Conservation (phyloP, 2,329 filamentous ascomycete species). For the Pyrenophora teres region DNA sequence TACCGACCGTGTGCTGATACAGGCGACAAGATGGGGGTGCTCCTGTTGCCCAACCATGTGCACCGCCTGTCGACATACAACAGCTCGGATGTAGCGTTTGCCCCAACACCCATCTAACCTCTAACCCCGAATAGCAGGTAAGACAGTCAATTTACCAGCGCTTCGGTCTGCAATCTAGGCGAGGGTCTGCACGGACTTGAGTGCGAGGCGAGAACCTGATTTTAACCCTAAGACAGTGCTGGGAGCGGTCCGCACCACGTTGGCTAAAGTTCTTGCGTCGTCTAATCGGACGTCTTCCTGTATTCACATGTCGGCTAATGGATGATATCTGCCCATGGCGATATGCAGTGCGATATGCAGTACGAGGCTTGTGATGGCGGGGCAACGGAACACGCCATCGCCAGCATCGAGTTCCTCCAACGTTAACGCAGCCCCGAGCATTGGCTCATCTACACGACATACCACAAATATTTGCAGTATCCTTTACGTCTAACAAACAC, state of each 20-base stretch:
- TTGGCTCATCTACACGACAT: no score
- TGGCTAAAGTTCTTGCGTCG: neutral
- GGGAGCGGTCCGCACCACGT: slow-evolving; percentile 5
- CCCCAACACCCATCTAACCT: neutral
- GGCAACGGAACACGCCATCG: neutral
- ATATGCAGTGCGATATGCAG: neutral
- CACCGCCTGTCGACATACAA: neutral
- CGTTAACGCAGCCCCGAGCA: no score
- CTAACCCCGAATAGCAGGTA: neutral
- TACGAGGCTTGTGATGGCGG: neutral
- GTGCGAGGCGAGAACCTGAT: neutral
- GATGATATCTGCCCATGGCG: neutral
- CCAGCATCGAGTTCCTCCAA: neutral
- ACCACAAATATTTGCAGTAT: neutral
- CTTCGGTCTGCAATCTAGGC: neutral
- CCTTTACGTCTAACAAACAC: no score
- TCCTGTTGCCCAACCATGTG: neutral
- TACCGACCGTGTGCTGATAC: neutral
- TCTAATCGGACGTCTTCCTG: neutral
- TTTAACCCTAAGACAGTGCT: neutral
- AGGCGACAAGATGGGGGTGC: neutral
- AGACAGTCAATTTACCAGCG: neutral
- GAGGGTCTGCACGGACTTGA: neutral
- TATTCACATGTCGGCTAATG: neutral
- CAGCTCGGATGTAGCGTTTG: neutral